These are phyloP conservation scores for Lentinula guzmanii DNA, from an alignment of 768 basidiomycete species.

Conservation along the genomic window DNA sequence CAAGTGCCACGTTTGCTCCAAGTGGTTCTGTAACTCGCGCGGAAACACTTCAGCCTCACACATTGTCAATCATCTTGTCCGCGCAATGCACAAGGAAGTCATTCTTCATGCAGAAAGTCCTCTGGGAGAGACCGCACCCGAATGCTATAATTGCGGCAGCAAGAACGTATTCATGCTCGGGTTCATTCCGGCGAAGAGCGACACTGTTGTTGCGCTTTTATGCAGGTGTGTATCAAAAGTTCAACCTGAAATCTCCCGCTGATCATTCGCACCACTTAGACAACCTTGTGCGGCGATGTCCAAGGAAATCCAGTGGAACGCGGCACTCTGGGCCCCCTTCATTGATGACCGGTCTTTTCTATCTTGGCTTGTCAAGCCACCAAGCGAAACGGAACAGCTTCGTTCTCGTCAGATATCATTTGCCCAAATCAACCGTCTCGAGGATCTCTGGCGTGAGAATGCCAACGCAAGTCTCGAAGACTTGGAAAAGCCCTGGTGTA, in stretches of 20 bases:
- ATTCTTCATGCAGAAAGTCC: too few relatives aligned
- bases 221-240: conserved; percentile 65
- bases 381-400: conserved; percentile 92
- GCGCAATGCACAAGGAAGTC: too few relatives aligned
- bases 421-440: conserved; percentile 93
- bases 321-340: conserved; percentile 92
- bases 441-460: conserved; percentile 97
- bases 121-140: too few relatives aligned
- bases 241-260: conserved; percentile 21
- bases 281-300: too few relatives aligned
- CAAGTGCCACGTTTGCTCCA: conserved; percentile 80
- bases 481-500: conserved; percentile 90
- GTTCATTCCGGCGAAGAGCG: conserved; percentile 98
- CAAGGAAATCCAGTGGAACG: conserved; percentile 85
- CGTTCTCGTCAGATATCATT: conserved; percentile 97
- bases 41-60: too few relatives aligned
- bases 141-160: too few relatives aligned
- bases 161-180: conserved; percentile 98
- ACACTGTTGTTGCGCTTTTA: conserved; percentile 97
- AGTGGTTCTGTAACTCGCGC: too few relatives aligned
- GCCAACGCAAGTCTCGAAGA: conserved; percentile 93
- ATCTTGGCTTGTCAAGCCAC: conserved; percentile 97
- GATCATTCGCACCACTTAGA: too few relatives aligned
- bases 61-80: too few relatives aligned
- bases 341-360: conserved; percentile 98